Base-by-base conservation (phyloP, 2,329 filamentous ascomycete genomes). In the Sarocladium strictum region DNA sequence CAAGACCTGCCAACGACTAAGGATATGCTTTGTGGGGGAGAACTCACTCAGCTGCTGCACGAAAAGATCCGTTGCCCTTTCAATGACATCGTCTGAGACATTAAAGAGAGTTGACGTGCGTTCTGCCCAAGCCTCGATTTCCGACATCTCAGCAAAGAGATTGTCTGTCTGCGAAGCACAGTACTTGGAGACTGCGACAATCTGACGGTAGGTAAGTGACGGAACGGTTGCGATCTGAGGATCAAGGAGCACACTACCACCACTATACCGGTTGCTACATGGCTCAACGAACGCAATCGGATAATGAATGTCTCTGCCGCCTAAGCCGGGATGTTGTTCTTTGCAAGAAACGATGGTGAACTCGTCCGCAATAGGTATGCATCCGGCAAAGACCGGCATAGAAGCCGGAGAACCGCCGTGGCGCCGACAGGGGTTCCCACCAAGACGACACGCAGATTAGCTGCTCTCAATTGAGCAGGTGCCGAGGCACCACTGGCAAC, bases 41-140 rank as follows among this genome's bases (percentile, higher is more conserved):
- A 24, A 45, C 40, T 45, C 3, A 45, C 40, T 45, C 9, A 45
- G 40, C 40, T 45, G 40, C 40, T 45, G 40, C 19, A 45, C 40
- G 15, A 45, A 45, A 26, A 15, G 40, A 23, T 45, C 17, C 24
- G 40, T 45, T 45, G 40, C 40, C n/a, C 17, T 21, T 26, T 45
- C 14, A 14, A 45, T 45, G 23, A 23, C 40, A 21, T 45, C 21
- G 21, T 5, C 40, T 23, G 40, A 26, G 15, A 26, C 40, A 15
- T 45, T 19, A 15, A 45, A 45, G 5, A 21, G 40, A 7, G 9
- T 24, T 10, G 10, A 14, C 17, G 40, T 45, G 3, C 17, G n/a
- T 23, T 45, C 40, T 12, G 10, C 7, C 40, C 40, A 45, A 15
- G 40, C 21, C 17, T 45, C 40, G 19, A 45, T 45, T 21, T 21